Evolutionary conservation across 75 land plant species (phyloP).

Genomic region (Picea glauca): DNA sequence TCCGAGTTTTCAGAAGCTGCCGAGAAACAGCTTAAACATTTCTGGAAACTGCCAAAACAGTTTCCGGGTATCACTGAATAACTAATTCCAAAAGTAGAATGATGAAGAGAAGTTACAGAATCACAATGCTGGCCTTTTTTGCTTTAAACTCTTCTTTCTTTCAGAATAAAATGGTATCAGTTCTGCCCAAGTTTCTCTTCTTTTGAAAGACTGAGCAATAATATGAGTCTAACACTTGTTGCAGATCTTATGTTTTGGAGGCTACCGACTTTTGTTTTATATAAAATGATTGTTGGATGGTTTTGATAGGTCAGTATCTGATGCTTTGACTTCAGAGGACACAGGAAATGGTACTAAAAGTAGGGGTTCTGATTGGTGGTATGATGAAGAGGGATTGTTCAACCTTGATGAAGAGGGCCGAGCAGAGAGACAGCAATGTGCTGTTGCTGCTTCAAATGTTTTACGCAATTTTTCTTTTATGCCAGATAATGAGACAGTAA

Average conservation of each 20-base stretch:
- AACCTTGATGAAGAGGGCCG: constrained; percentile 96
- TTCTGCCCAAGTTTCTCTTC: not conserved
- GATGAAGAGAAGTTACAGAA: not conserved
- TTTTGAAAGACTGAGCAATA: not conserved
- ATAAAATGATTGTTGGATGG: constrained; percentile 2
- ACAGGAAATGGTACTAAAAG: constrained; percentile 19
- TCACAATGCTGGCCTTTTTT: not conserved
- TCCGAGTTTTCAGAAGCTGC: too few relatives aligned
- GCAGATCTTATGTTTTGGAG: not conserved
- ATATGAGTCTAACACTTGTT: not conserved
- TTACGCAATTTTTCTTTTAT: constrained; percentile 97
- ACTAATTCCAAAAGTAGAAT: not conserved
- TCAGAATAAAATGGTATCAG: not conserved
- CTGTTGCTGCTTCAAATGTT: constrained; percentile 96
- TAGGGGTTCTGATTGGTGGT: constrained; percentile 71
- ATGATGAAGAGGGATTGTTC: constrained; percentile 95
- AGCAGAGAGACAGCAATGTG: constrained; percentile 83
- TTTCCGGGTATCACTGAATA: too few relatives aligned
- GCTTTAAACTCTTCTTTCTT: not conserved
- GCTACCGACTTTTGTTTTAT: not conserved
- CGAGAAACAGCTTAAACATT: too few relatives aligned
- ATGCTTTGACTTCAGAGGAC: constrained; percentile 35
- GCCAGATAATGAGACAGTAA: constrained; percentile 88
- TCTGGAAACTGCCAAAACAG: too few relatives aligned
- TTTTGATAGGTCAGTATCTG: constrained; percentile 29